These are phyloP conservation scores for Fusarium longipes DNA, from an alignment of 2,329 filamentous ascomycete species.

Conservation along the genomic window DNA sequence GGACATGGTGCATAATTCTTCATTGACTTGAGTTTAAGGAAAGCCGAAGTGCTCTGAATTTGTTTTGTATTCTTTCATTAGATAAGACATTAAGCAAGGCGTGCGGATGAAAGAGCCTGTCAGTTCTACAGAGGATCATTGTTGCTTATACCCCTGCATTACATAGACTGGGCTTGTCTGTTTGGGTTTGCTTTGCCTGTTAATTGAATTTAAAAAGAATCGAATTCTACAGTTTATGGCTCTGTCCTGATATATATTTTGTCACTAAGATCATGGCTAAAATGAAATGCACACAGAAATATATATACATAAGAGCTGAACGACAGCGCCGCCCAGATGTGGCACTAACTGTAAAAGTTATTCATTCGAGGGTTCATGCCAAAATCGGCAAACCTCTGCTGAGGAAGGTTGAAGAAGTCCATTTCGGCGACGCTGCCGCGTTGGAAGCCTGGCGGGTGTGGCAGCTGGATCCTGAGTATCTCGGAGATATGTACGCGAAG, in stretches of 20 bases:
- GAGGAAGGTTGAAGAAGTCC: constrained; percentile 5
- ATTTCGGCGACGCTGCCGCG: neutral
- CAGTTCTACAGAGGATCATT: constrained; percentile 16
- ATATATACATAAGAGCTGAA: neutral
- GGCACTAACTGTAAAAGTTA: neutral
- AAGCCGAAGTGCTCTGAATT: neutral
- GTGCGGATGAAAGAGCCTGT: constrained; percentile 6
- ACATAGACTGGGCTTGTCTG: constrained; percentile 24
- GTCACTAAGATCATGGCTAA: neutral
- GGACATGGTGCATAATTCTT: neutral
- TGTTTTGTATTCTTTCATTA: constrained; percentile 20
- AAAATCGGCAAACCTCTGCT: constrained; percentile 9
- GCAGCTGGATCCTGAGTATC: constrained; percentile 32
- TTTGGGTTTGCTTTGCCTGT: constrained; percentile 10
- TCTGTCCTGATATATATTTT: neutral
- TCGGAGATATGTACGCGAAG: constrained; percentile 34
- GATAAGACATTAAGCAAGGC: constrained; percentile 26
- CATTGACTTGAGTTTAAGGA: constrained; percentile 9
- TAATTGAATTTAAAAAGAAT: neutral
- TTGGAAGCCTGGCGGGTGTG: constrained; percentile 22
- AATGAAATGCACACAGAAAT: neutral
- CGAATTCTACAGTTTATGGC: neutral
- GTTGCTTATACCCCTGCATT: constrained; percentile 40
- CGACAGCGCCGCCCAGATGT: neutral
- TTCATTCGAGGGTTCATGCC: constrained; percentile 7